Percentiles rank a stretch among this genome's conserved stretches.
Evolutionary conservation across 2,329 filamentous ascomycete genomes (phyloP).

Genomic region (Cadophora malorum): DNA sequence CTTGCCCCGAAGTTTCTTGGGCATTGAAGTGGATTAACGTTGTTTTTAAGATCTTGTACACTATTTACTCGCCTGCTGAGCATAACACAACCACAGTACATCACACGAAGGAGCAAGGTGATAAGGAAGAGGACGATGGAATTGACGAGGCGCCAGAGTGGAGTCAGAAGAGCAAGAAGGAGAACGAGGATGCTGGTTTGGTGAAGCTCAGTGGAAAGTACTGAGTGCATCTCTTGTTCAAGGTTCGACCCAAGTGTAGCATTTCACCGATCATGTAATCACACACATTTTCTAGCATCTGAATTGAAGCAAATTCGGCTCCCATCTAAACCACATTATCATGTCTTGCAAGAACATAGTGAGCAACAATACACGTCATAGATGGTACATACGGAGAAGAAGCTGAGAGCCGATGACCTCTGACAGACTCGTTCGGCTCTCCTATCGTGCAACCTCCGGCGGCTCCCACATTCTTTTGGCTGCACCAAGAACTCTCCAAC

Average conservation of each 20-base stretch:
- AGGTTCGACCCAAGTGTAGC: not conserved
- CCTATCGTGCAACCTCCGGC: not conserved
- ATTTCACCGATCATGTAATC: not conserved
- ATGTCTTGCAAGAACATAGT: not conserved
- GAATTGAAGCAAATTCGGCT: not conserved
- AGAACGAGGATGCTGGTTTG: conserved; percentile 62
- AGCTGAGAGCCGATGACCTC: not conserved
- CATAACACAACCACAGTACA: conserved; percentile 65
- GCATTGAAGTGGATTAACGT: not conserved
- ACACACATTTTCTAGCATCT: not conserved
- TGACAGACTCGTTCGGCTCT: not conserved
- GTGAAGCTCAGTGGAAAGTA: conserved; percentile 53
- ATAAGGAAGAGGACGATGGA: conserved; percentile 65
- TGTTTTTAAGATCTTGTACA: conserved; percentile 57
- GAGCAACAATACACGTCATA: not conserved
- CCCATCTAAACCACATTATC: not conserved
- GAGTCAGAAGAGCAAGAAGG: conserved; percentile 60
- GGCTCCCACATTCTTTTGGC: not conserved
- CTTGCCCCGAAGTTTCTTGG: not conserved
- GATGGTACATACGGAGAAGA: not conserved
- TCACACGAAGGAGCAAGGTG: conserved; percentile 67
- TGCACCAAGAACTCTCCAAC: not conserved
- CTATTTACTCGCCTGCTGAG: conserved; percentile 68
- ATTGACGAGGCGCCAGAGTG: conserved; percentile 66
- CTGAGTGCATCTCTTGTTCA: conserved; percentile 13